Base-by-base conservation (phyloP, 345 rosid species). In the Acer saccharum region DNA sequence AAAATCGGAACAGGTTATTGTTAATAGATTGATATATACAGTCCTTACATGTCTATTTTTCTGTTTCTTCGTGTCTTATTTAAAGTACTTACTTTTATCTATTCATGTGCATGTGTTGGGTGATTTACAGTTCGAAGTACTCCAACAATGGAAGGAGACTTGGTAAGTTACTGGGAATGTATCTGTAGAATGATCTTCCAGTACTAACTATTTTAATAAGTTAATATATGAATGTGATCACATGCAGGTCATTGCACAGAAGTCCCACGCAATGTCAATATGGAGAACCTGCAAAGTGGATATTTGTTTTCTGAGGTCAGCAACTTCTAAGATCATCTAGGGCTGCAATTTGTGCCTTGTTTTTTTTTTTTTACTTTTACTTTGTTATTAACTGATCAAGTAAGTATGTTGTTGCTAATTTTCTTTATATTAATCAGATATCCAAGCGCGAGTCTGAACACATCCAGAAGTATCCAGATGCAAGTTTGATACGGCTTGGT, bases 221-320 rank as follows among this genome's bases (percentile, higher is more conserved):
- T 50, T n/a, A n/a, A n/a, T n/a, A n/a, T 17, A 20, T 69, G 32
- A 0, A 57, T 62, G 57, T 43, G 65, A 23, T 63, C 14, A 16
- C 89, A 87, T 86, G 85, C 89, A 87, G 88, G 85, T 66, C 84
- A 83, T 62, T 60, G 44, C 77, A 81, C 87, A 12, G 77, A 74
- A 60, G 82, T 87, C 12, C 72, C 78, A 0, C 85, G 90, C 74
- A 87, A 78, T 64, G 77, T 54, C 64, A 83, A 85, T 60, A 76
- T 85, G 87, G 90, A 85, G 75, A 82, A 41, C 55, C 86, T 87
- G 73, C 80, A 75, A 70, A 80, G 78, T 41, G 83, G 82, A 16
- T 87, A 87, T 78, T 35, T 87, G 67, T 87, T 87, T 80, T 84
- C 88, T 14, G 90, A 87, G 87, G 90, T 81, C 43, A 44, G 43